phyloP scores from a whole-genome alignment of 352 stramenopile genomes.

The Plasmopara muralis region DNA sequence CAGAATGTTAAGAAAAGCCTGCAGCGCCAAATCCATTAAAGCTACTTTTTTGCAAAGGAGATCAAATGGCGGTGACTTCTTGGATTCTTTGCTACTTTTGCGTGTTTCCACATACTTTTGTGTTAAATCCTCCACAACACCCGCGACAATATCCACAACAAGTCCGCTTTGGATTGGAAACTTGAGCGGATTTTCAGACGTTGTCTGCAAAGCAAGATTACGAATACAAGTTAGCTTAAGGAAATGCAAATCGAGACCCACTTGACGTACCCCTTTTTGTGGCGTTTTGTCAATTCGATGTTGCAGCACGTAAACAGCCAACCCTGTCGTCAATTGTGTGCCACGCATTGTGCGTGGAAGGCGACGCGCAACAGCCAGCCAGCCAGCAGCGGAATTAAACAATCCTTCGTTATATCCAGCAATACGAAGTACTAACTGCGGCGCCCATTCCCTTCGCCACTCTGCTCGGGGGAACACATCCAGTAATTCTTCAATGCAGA shows the following conservation, averaged over 20 bases:
- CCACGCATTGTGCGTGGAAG: constrained; percentile 65
- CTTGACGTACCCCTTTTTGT: constrained; percentile 34
- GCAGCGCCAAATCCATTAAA: constrained; percentile 75
- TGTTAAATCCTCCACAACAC: constrained; percentile 74
- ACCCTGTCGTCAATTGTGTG: constrained; percentile 65
- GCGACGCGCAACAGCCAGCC: constrained; percentile 64
- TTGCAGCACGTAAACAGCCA: constrained; percentile 76
- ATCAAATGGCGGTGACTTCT: constrained; percentile 49
- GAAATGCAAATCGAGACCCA: background rate
- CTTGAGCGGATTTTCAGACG: constrained; percentile 65
- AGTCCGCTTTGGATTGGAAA: constrained; percentile 72
- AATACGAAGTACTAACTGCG: constrained; percentile 72
- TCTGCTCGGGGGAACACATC: constrained; percentile 60
- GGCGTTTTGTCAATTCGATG: constrained; percentile 62
- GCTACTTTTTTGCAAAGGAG: constrained; percentile 78
- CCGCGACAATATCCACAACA: constrained; percentile 73
- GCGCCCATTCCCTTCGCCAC: constrained; percentile 71
- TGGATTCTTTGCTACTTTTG: constrained; percentile 29
- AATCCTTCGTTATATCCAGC: constrained; percentile 67
- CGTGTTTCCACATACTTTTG: constrained; percentile 56
- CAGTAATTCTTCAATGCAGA: constrained; percentile 75
- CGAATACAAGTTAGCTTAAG: background rate
- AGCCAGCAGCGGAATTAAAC: constrained; percentile 68
- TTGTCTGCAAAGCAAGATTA: constrained; percentile 15
- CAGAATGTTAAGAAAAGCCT: constrained; percentile 71